phyloP scores from a whole-genome alignment of 306 rosid genomes.

The Begonia loranthoides region DNA sequence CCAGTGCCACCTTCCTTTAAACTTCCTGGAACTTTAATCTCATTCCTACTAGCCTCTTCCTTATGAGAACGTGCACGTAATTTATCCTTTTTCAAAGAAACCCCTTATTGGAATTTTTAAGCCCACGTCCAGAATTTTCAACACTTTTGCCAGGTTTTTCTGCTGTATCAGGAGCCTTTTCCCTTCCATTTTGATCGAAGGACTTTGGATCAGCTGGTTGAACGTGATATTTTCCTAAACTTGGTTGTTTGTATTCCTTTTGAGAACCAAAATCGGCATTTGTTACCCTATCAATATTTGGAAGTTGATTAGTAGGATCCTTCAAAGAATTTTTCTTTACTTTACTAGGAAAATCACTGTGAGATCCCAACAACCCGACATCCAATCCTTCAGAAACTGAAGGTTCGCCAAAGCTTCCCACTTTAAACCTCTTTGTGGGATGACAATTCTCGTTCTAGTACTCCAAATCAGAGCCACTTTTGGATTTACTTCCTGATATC shows the following conservation, averaged over 20 bases:
- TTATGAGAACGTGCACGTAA: conserved; percentile 33
- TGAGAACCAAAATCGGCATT: conserved; percentile 36
- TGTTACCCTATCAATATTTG: conserved; percentile 47
- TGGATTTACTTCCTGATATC: conserved; percentile 44
- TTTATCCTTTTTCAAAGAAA: conserved; percentile 32
- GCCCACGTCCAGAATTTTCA: conserved; percentile 35
- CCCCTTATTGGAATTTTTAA: conserved; percentile 45
- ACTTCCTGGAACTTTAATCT: conserved; percentile 45
- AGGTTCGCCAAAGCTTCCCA: conserved; percentile 24
- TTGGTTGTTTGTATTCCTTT: conserved; percentile 39
- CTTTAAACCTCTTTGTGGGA: conserved; percentile 43
- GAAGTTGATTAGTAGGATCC: conserved; percentile 30
- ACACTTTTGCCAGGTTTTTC: conserved; percentile 41
- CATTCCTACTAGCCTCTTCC: conserved; percentile 32
- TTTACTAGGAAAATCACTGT: conserved; percentile 36
- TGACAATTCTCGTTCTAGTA: conserved; percentile 36
- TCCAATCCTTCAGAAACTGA: conserved; percentile 37
- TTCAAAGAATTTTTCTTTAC: conserved; percentile 34
- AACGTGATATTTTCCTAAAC: conserved; percentile 48
- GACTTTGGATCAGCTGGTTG: conserved; percentile 44
- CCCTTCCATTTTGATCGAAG: conserved; percentile 32
- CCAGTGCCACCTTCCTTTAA: conserved; percentile 44
- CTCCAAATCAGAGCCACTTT: conserved; percentile 46
- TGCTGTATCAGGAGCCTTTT: conserved; percentile 34
- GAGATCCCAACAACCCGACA: conserved; percentile 30